Percentiles rank a stretch among this genome's conserved stretches.
Evolutionary conservation across 2,329 filamentous ascomycete species (phyloP).

Genomic region (Daldinia eschscholtzii): DNA sequence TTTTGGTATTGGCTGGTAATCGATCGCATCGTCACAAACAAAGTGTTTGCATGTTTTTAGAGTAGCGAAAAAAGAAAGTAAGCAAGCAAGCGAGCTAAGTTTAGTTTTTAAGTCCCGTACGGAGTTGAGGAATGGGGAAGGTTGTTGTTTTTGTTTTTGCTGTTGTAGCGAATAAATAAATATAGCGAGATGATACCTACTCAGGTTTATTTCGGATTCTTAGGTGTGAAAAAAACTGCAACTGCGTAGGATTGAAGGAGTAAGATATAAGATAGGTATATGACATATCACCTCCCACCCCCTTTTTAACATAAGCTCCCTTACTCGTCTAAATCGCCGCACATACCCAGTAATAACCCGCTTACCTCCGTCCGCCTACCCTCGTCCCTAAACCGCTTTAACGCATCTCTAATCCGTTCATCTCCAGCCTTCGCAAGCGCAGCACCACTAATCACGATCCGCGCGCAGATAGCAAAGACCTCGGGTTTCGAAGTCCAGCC

Average conservation of each 20-base stretch:
- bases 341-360: conserved; percentile 49
- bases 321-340: conserved; percentile 27
- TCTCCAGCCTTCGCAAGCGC: conserved; percentile 49
- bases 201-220: background rate
- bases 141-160: no score
- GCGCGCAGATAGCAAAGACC: conserved; percentile 72
- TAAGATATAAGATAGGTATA: background rate
- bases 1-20: background rate
- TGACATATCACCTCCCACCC: background rate
- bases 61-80: background rate
- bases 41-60: conserved; percentile 6
- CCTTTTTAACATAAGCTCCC: background rate
- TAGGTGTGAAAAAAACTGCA: background rate
- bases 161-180: background rate
- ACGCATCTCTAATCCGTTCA: conserved; percentile 35
- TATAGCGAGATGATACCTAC: background rate
- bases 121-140: background rate
- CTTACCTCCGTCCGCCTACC: conserved; percentile 42
- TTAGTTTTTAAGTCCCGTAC: background rate
- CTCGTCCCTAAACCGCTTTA: conserved; percentile 45
- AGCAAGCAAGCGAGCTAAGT: background rate
- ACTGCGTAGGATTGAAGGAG: background rate
- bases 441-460: conserved; percentile 58
- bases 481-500: conserved; percentile 79
- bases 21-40: background rate